Conservation (phyloP, 2,329 filamentous ascomycete species). For the Polytolypa hystricis region DNA sequence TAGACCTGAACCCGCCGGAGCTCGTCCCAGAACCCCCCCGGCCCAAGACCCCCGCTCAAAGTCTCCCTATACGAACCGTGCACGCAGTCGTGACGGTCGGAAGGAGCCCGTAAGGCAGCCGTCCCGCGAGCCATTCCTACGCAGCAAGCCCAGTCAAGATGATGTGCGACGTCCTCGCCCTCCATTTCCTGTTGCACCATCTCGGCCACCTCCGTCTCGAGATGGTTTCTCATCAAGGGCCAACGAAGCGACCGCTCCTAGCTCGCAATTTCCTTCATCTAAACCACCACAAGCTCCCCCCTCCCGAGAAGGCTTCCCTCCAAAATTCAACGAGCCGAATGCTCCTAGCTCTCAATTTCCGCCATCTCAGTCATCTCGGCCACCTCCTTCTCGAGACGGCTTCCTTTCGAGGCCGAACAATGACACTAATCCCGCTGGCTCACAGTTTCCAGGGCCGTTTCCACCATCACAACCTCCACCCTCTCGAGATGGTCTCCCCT, state of each 20-base stretch:
- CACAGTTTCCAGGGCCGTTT: constrained; percentile 5
- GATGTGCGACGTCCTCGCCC: constrained; percentile 26
- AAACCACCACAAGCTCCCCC: constrained; percentile 16
- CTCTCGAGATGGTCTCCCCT: too few species aligned
- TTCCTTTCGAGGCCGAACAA: constrained; percentile 12
- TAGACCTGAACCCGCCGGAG: constrained; percentile 15
- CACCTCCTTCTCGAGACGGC: constrained; percentile 16
- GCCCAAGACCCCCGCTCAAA: constrained; percentile 19
- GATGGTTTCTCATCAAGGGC: too few species aligned
- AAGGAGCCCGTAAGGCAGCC: constrained; percentile 21
- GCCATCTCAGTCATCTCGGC: too few species aligned
- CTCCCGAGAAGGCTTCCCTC: constrained; percentile 15
- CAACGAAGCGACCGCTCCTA: too few species aligned
- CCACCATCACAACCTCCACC: constrained; percentile 3
- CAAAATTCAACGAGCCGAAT: constrained; percentile 4
- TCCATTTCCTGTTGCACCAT: too few species aligned
- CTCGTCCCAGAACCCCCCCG: constrained; percentile 20
- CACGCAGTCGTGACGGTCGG: constrained; percentile 28
- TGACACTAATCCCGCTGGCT: not conserved
- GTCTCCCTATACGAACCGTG: constrained; percentile 21
- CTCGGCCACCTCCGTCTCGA: too few species aligned
- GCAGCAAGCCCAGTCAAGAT: constrained; percentile 29
- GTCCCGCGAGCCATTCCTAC: constrained; percentile 27
- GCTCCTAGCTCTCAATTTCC: constrained; percentile 1
- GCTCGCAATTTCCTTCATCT: constrained; percentile 21